Conservation (phyloP, 129 eudicot species). For the Ambrosia trifida region DNA sequence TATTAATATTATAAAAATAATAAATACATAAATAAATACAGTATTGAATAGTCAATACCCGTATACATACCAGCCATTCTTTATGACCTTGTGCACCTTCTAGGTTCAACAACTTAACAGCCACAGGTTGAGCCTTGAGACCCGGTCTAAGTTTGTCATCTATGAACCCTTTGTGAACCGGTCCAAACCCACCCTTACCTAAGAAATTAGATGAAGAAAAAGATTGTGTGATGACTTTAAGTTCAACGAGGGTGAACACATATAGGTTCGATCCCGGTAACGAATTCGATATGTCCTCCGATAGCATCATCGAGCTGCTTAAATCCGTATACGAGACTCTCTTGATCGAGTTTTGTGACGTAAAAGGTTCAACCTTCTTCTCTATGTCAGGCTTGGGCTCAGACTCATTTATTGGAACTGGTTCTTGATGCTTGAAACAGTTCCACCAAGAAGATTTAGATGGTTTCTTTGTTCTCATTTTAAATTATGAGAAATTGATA, state of each 20-base stretch:
- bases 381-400: not conserved
- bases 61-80: constrained; percentile 83
- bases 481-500: not conserved
- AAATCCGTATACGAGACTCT: constrained; percentile 50
- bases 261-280: constrained; percentile 75
- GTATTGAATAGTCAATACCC: not conserved
- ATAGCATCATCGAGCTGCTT: constrained; percentile 41
- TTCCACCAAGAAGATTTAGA: constrained; percentile 42
- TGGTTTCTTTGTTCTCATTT: constrained; percentile 52
- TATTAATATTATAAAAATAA: not conserved
- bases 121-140: constrained; percentile 86
- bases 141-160: constrained; percentile 85
- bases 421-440: constrained; percentile 41
- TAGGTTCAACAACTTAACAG: constrained; percentile 73
- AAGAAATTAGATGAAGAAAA: constrained; percentile 69
- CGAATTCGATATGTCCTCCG: constrained; percentile 69
- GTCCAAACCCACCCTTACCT: constrained; percentile 95
- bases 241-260: constrained; percentile 57
- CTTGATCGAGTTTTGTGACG: constrained; percentile 37
- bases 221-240: constrained; percentile 71
- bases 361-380: constrained; percentile 23
- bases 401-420: not conserved
- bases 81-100: constrained; percentile 84
- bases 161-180: constrained; percentile 85
- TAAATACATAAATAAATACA: not conserved